Evolutionary conservation across 1,284 basidiomycete species (phyloP).

Genomic region (Phellopilus nigrolimitatus): DNA sequence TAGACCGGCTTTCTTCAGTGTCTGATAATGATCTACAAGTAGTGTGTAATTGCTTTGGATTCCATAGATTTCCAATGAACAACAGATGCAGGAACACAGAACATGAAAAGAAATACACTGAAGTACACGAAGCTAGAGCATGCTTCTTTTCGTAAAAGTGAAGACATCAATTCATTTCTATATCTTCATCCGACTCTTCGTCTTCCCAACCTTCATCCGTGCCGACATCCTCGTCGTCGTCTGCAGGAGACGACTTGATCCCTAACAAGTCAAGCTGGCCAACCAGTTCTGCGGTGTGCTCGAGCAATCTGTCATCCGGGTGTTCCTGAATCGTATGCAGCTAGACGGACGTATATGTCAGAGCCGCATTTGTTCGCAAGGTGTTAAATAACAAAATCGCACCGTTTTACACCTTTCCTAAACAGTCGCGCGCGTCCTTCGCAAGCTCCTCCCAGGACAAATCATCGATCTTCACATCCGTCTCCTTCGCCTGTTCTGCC

Average conservation of each 20-base stretch:
- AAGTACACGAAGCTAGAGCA: too few relatives aligned
- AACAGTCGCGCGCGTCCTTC: conserved; percentile 73
- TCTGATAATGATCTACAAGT: too few relatives aligned
- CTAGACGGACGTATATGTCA: conserved; percentile 35
- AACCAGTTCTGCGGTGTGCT: conserved; percentile 75
- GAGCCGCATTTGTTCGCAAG: conserved; percentile 1
- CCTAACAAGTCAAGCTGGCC: conserved; percentile 64
- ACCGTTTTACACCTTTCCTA: conserved; percentile 82
- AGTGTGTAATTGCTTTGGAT: too few relatives aligned
- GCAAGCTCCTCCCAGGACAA: conserved; percentile 77
- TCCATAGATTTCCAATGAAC: too few relatives aligned
- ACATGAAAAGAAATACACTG: too few relatives aligned
- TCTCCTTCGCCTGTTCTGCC: conserved; percentile 58
- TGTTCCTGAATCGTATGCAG: conserved; percentile 70
- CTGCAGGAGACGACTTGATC: conserved; percentile 55
- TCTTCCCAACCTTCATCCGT: conserved; percentile 45
- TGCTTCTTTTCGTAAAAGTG: neutral
- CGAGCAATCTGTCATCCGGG: conserved; percentile 74
- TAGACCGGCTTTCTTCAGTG: too few relatives aligned
- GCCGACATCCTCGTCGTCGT: conserved; percentile 46
- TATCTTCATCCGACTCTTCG: conserved; percentile 49
- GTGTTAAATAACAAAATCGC: conserved; percentile 25
- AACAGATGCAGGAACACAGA: too few relatives aligned
- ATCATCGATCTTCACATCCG: conserved; percentile 48
- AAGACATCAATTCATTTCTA: conserved; percentile 48